Base-by-base conservation (phyloP, 306 rosid genomes). In the Begonia loranthoides region DNA sequence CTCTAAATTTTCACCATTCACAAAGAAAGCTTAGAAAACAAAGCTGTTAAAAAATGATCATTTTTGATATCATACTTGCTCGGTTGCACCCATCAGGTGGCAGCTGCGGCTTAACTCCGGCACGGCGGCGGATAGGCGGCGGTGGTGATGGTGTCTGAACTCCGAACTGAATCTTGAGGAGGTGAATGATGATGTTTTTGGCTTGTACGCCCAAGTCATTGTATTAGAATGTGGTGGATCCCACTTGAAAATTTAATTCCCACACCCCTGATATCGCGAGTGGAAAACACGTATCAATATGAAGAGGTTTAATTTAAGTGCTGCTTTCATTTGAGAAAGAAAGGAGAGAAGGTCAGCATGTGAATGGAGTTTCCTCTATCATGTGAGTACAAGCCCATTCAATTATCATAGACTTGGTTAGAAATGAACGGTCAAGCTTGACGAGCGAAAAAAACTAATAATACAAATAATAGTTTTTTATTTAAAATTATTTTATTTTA, bases 71-170 rank as follows among this genome's bases (percentile, higher is more conserved):
- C 66, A 19, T 62, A 90, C 97, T 54, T 59, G 86, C 52, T 72
- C 83, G 9, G 73, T 28, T 11, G 76, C 83, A 64, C 94, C 94
- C 97, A 90, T 90, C 55, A 4, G 21, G 46, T 36, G 63, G 41
- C 70, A 48, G 52, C 54, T 5, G 17, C 17, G 17, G 6, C 59
- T 54, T 9, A 61, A 50, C 48, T 47, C 14, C 9, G 15, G 55
- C 34, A 28, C 6, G 51, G 63, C 9, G 66, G 47, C 52, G 61
- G 40, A 22, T 2, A 13, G 39, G 49, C 15, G 40, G 55, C 16
- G 54, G 24, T 9, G 58, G 47, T 16, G 54, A n/a, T 50, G 73
- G 14, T 34, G 49, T 52, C 47, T 21, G 62, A 57, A 66, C 51
- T 52, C 56, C 52, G 33, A n/a, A 49, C n/a, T 1, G 12, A 21